Conservation (phyloP, 164 flowering plant species). For the Saururus chinensis region DNA sequence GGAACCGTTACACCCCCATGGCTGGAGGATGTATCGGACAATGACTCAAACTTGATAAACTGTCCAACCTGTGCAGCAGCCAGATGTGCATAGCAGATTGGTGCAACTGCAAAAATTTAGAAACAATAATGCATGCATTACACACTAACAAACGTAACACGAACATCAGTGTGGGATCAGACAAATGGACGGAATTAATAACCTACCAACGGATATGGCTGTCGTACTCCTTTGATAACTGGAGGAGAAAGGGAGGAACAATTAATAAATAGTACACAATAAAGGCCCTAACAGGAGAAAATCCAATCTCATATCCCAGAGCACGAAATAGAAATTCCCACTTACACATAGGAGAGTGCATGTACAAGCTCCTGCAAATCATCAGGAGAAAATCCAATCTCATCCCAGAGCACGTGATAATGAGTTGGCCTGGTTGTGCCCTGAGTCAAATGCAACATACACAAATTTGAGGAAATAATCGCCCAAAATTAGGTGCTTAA, state of each 20-base stretch:
- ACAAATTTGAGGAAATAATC: constrained; percentile 1
- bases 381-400: constrained; percentile 66
- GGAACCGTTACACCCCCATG: constrained; percentile 40
- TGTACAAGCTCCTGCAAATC: constrained; percentile 81
- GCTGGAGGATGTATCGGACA: constrained; percentile 49
- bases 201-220: constrained; percentile 74
- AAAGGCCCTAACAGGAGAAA: not conserved
- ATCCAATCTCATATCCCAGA: not conserved
- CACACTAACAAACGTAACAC: not conserved
- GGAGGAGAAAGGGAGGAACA: constrained; percentile 19
- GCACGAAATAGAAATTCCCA: not conserved
- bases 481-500: no score
- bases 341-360: constrained; percentile 77
- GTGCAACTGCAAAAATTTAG: constrained; percentile 39
- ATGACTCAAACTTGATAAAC: constrained; percentile 56
- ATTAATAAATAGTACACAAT: not conserved
- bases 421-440: constrained; percentile 79
- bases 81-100: constrained; percentile 59
- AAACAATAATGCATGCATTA: no score
- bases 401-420: constrained; percentile 64
- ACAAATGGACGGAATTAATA: not conserved
- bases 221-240: constrained; percentile 87
- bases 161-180: not conserved
- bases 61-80: constrained; percentile 53
- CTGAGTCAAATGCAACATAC: constrained; percentile 57